Percentiles rank a stretch among this genome's conserved stretches.
Conservation (phyloP, 1,139 yeast genomes). For the Oligophagozyma castellii region DNA sequence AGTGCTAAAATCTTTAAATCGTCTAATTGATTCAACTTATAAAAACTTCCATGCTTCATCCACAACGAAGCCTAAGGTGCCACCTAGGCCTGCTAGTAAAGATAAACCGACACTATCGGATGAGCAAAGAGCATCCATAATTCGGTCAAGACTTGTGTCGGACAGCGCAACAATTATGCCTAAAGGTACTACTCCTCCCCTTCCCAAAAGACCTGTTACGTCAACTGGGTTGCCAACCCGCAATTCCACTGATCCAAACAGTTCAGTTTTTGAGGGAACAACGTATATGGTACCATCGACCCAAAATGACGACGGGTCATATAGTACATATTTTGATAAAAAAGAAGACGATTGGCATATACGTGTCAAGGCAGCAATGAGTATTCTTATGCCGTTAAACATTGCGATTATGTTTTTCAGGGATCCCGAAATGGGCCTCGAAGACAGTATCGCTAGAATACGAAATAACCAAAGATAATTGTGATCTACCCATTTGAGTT, state of each 20-base stretch:
- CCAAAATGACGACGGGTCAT: constrained; percentile 17
- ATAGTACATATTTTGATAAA: constrained; percentile 24
- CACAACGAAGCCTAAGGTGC: constrained; percentile 7
- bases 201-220: background rate
- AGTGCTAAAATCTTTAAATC: constrained; percentile 21
- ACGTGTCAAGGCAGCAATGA: constrained; percentile 26
- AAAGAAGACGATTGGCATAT: constrained; percentile 31
- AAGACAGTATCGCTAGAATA: constrained; percentile 9
- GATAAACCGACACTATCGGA: constrained; percentile 7
- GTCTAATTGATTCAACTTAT: constrained; percentile 14
- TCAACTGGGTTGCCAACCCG: background rate
- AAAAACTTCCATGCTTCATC: background rate
- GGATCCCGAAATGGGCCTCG: constrained; percentile 17
- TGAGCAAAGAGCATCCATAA: constrained; percentile 7
- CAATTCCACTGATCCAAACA: background rate
- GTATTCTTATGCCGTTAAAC: constrained; percentile 1
- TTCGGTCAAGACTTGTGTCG: constrained; percentile 4
- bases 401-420: constrained; percentile 19
- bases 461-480: background rate
- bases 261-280: constrained; percentile 5
- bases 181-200: background rate
- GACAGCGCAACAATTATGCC: background rate
- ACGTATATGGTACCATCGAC: constrained; percentile 15
- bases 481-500: background rate
- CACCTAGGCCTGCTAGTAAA: constrained; percentile 11